Evolutionary conservation across 768 basidiomycete species (phyloP).

Genomic region (Amanita fuliginea): DNA sequence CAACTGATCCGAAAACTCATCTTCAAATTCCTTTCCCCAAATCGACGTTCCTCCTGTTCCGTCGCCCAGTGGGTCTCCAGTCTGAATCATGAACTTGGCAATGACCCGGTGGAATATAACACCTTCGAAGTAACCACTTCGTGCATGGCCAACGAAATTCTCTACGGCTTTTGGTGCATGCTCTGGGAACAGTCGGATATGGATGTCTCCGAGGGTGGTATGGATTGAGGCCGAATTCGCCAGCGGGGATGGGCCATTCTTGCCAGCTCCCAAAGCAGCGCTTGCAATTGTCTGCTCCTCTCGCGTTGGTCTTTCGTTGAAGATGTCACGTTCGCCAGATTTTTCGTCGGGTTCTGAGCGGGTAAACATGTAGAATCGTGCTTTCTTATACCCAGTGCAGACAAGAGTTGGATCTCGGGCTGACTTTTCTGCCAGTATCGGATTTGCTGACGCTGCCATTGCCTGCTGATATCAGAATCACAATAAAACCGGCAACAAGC

Average conservation of each 20-base stretch:
- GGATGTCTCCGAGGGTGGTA: slow-evolving; percentile 92
- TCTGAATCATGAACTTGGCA: slow-evolving; percentile 98
- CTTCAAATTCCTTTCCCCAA: slow-evolving; percentile 86
- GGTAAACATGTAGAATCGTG: slow-evolving; percentile 92
- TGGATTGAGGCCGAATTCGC: slow-evolving; percentile 84
- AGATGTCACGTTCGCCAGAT: slow-evolving; percentile 86
- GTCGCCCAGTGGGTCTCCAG: slow-evolving; percentile 90
- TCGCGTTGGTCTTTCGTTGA: slow-evolving; percentile 94
- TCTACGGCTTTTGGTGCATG: slow-evolving; percentile 94
- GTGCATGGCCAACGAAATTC: slow-evolving; percentile 90
- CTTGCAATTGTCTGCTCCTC: slow-evolving; percentile 89
- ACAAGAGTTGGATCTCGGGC: slow-evolving; percentile 85
- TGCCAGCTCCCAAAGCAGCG: slow-evolving; percentile 35
- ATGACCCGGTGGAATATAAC: slow-evolving; percentile 97
- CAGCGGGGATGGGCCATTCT: slow-evolving; percentile 53
- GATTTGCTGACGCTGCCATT: slow-evolving; percentile 94
- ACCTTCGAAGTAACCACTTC: slow-evolving; percentile 86
- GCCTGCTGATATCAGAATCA: slow-evolving; percentile 34
- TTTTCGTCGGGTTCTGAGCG: slow-evolving; percentile 71
- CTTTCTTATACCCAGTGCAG: slow-evolving; percentile 87
- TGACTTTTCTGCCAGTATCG: slow-evolving; percentile 79
- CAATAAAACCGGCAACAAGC: not conserved
- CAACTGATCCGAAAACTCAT: slow-evolving; percentile 84
- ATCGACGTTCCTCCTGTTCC: slow-evolving; percentile 88
- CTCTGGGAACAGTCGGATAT: slow-evolving; percentile 79